Evolutionary conservation across 129 eudicot species (phyloP).

Genomic region (Artemisia tridentata): DNA sequence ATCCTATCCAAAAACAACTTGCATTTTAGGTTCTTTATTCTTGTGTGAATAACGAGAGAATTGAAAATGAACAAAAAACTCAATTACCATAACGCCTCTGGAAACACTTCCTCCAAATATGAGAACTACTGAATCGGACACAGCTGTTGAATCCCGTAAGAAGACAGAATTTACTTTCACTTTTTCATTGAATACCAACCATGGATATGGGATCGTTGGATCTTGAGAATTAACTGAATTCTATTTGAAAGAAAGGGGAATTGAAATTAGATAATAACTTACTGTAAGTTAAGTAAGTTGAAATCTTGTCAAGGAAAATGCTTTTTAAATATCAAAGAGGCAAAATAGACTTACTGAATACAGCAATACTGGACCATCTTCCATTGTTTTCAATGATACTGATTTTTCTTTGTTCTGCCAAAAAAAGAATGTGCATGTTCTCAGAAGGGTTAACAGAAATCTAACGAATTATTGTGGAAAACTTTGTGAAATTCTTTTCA

Average conservation of each 20-base stretch:
- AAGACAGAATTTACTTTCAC: constrained; percentile 87
- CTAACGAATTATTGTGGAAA: too few species aligned
- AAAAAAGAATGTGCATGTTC: constrained; percentile 9
- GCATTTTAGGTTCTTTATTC: not conserved
- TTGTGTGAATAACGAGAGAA: not conserved
- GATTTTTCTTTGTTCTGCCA: constrained; percentile 88
- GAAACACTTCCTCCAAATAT: constrained; percentile 83
- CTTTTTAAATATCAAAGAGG: constrained; percentile 13
- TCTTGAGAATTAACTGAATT: constrained; percentile 89
- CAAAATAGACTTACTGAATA: constrained; percentile 55
- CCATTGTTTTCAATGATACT: constrained; percentile 86
- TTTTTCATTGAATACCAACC: constrained; percentile 94
- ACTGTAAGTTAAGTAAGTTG: not conserved
- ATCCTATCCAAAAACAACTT: constrained; percentile 46
- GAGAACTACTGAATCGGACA: constrained; percentile 84
- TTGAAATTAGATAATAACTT: not conserved
- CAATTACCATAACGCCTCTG: constrained; percentile 61
- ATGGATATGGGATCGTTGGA: constrained; percentile 77
- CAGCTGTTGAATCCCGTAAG: constrained; percentile 91
- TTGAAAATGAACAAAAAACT: not conserved
- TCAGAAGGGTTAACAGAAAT: not conserved
- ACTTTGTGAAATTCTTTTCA: not conserved
- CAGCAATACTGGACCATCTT: constrained; percentile 90
- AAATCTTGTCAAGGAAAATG: not conserved
- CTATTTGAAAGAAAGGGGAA: constrained; percentile 32